phyloP scores from a whole-genome alignment of 1,284 basidiomycete species.

The Ustilago nuda region DNA sequence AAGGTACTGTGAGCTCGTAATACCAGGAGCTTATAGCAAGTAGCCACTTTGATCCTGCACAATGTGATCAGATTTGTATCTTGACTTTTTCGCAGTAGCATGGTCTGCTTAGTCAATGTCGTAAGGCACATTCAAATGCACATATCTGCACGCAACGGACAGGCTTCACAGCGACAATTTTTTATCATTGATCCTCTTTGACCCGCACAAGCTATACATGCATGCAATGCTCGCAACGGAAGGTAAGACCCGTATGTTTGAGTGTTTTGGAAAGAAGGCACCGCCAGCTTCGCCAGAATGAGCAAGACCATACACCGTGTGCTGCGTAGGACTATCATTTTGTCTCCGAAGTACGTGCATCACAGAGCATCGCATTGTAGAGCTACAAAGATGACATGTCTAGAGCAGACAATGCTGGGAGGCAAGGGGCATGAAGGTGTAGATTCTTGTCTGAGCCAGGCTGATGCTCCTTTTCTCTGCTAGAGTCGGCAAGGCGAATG shows the following conservation, averaged over 20 bases:
- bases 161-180: neutral
- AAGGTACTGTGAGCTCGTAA: neutral
- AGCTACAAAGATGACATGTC: conserved; percentile 6
- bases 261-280: conserved; percentile 20
- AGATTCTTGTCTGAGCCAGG: conserved; percentile 31
- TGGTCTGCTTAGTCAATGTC: neutral
- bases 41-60: neutral
- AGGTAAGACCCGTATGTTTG: conserved; percentile 26
- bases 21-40: neutral
- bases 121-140: neutral
- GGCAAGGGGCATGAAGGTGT: conserved; percentile 5
- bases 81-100: neutral
- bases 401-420: neutral
- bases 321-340: neutral
- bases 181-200: neutral
- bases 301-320: conserved; percentile 11
- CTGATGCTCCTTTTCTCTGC: conserved; percentile 4
- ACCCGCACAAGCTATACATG: neutral
- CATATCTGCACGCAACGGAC: conserved; percentile 1
- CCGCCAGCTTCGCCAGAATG: neutral
- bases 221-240: neutral
- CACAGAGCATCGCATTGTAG: conserved; percentile 12
- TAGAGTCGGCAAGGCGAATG: neutral
- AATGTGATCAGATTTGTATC: neutral
- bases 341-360: conserved; percentile 36